A percentile compares a stretch with the other conserved stretches of the same genome.
Conservation (phyloP, 1,139 yeast genomes). For the Candida sp. region DNA sequence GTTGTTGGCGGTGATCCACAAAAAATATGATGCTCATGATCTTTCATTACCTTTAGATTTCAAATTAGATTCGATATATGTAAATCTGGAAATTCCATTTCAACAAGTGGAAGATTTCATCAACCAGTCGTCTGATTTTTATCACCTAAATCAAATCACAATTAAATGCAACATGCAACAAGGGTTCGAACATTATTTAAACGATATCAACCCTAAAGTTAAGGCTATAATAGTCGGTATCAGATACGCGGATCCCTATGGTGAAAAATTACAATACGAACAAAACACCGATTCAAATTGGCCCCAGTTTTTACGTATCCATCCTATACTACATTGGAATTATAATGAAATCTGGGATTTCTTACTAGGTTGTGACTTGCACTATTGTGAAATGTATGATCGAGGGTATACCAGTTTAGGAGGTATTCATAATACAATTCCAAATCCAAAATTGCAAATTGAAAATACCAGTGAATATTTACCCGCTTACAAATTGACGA, state of each 20-base stretch:
- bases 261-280: slow-evolving; percentile 47
- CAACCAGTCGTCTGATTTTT: slow-evolving; percentile 33
- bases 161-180: slow-evolving; percentile 52
- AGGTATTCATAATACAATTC: slow-evolving; percentile 61
- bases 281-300: slow-evolving; percentile 80
- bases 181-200: slow-evolving; percentile 63
- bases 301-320: slow-evolving; percentile 80
- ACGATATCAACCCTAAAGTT: slow-evolving; percentile 37
- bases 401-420: slow-evolving; percentile 82
- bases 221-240: slow-evolving; percentile 79
- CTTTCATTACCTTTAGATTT: slow-evolving; percentile 24
- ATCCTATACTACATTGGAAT: slow-evolving; percentile 82
- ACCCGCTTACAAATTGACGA: slow-evolving; percentile 66
- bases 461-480: slow-evolving; percentile 27
- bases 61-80: slow-evolving; percentile 58
- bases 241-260: slow-evolving; percentile 78
- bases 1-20: slow-evolving; percentile 56
- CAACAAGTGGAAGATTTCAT: slow-evolving; percentile 53
- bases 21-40: slow-evolving; percentile 14
- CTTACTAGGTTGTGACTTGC: slow-evolving; percentile 44
- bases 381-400: slow-evolving; percentile 72
- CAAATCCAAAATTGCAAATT: slow-evolving; percentile 55
- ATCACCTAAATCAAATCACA: slow-evolving; percentile 43
- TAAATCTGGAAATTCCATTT: slow-evolving; percentile 68
- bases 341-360: slow-evolving; percentile 78